A percentile compares a stretch with the other conserved stretches of the same genome.
Conservation (phyloP, 73 alveolate genomes). For the Paramecium bursaria region DNA sequence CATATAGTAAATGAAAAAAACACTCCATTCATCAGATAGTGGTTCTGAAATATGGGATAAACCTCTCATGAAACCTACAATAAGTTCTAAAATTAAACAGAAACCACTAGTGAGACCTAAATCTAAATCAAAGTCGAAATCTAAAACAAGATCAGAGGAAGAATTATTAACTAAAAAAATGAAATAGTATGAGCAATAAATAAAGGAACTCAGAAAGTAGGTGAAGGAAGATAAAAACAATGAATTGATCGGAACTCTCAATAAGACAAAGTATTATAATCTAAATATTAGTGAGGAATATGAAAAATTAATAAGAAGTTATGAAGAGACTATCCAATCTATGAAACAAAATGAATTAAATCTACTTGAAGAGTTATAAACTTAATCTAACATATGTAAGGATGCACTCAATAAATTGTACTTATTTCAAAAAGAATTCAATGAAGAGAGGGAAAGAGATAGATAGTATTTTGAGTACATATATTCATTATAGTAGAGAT, state of each 20-base stretch:
- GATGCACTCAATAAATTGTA: conserved; percentile 52
- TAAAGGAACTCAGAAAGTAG: conserved; percentile 16
- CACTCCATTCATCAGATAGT: no score
- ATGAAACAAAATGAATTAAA: conserved; percentile 31
- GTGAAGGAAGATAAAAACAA: conserved; percentile 24
- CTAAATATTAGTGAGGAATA: not conserved
- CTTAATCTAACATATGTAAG: conserved; percentile 3
- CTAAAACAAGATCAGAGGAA: no score
- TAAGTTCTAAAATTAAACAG: no score
- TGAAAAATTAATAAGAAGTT: conserved; percentile 33
- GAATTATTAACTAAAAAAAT: conserved; percentile 39
- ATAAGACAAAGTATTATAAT: conserved; percentile 30
- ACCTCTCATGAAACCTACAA: no score
- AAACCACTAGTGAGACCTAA: no score
- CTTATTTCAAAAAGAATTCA: conserved; percentile 20
- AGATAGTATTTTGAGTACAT: conserved; percentile 36
- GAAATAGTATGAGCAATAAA: conserved; percentile 47
- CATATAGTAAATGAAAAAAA: no score
- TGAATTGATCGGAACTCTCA: conserved; percentile 24
- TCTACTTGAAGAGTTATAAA: conserved; percentile 37
- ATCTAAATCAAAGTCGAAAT: no score
- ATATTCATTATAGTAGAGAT: not conserved
- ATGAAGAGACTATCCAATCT: conserved; percentile 43
- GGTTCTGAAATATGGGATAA: no score
- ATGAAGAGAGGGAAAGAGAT: not conserved